phyloP scores from a whole-genome alignment of 2,329 filamentous ascomycete genomes.

The Monosporascus sp. region DNA sequence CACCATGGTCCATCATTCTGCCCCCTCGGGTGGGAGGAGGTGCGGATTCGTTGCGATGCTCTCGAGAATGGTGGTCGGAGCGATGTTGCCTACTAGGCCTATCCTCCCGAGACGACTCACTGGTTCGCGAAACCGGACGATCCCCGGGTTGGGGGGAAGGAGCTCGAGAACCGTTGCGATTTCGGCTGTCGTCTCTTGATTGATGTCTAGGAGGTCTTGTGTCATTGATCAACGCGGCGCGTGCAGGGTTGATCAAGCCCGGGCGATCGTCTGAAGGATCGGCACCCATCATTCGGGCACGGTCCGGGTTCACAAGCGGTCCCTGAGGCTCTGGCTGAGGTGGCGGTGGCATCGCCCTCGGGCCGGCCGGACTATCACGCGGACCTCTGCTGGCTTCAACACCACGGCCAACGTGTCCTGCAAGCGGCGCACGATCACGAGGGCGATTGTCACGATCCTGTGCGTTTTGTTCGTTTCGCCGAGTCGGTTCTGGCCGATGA shows the following conservation, averaged over 20 bases:
- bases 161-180: slow-evolving; percentile 30
- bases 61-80: slow-evolving; percentile 28
- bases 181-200: slow-evolving; percentile 40
- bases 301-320: slow-evolving; percentile 51
- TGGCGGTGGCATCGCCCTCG: slow-evolving; percentile 27
- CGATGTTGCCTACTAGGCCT: slow-evolving; percentile 40
- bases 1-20: slow-evolving; percentile 31
- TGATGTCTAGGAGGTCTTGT: slow-evolving; percentile 31
- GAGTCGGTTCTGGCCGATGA: slow-evolving; percentile 19
- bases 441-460: slow-evolving; percentile 35
- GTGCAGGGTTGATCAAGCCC: slow-evolving; percentile 43
- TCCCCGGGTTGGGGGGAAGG: slow-evolving; percentile 46
- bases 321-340: slow-evolving; percentile 31
- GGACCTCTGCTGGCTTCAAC: slow-evolving; percentile 19
- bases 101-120: slow-evolving; percentile 41
- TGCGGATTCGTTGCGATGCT: slow-evolving; percentile 24
- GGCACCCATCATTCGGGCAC: slow-evolving; percentile 42
- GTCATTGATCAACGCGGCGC: slow-evolving; percentile 42
- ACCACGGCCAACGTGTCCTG: slow-evolving; percentile 15
- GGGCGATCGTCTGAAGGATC: slow-evolving; percentile 31
- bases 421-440: slow-evolving; percentile 29
- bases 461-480: slow-evolving; percentile 24
- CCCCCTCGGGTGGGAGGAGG: slow-evolving; percentile 17
- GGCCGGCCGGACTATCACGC: slow-evolving; percentile 20
- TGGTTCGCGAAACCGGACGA: slow-evolving; percentile 30